These are phyloP conservation scores for Arctostaphylos glauca DNA, from an alignment of 148 eudicot genomes.

Conservation along the genomic window DNA sequence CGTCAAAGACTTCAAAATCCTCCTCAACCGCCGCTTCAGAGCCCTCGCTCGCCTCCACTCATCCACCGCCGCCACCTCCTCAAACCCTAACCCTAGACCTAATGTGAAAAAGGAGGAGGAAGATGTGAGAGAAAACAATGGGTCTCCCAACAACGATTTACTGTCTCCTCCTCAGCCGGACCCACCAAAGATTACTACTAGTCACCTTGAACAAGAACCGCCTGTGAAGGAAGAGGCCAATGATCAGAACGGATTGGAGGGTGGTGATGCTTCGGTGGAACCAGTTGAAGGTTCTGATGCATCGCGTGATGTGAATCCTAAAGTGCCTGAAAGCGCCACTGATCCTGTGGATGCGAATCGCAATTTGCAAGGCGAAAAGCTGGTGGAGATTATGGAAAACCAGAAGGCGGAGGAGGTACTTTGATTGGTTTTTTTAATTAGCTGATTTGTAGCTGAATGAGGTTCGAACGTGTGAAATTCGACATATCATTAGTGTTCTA, in stretches of 20 bases:
- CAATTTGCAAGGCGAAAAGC: slow-evolving; percentile 5
- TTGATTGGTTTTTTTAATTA: neutral
- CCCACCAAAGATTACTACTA: neutral
- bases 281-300: slow-evolving; percentile 3
- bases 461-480: neutral
- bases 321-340: no score
- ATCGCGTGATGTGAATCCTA: neutral
- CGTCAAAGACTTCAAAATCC: slow-evolving; percentile 52
- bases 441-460: slow-evolving; percentile 1
- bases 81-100: slow-evolving; percentile 22
- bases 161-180: slow-evolving; percentile 9
- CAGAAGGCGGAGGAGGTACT: neutral
- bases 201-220: slow-evolving; percentile 10
- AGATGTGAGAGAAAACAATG: neutral
- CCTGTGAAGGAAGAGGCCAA: neutral
- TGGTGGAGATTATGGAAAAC: neutral
- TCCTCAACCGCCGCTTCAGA: slow-evolving; percentile 61
- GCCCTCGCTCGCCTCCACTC: slow-evolving; percentile 64
- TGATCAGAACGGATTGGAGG: slow-evolving; percentile 14
- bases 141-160: neutral
- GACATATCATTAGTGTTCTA: neutral
- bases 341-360: neutral
- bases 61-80: slow-evolving; percentile 21
- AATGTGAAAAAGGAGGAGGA: neutral
- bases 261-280: slow-evolving; percentile 1